These are phyloP conservation scores for Trifolium dubium DNA, from an alignment of 306 rosid genomes.

Conservation along the genomic window DNA sequence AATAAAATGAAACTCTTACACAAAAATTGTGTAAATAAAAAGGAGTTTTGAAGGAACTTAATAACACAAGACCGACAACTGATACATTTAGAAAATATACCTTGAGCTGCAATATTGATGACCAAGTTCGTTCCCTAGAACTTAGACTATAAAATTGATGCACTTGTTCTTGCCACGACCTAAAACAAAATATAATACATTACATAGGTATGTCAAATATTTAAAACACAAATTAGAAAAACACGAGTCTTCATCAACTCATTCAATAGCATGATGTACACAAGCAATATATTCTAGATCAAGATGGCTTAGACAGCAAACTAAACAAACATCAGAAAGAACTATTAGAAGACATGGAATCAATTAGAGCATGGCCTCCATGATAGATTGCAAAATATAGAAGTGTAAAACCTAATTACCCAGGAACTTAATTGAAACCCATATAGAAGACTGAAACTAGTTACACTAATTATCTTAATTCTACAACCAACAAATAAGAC, in stretches of 20 bases:
- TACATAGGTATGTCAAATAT: conserved; percentile 33
- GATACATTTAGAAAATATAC: conserved; percentile 47
- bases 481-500: conserved; percentile 43
- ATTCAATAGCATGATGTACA: conserved; percentile 4
- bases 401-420: conserved; percentile 28
- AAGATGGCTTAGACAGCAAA: conserved; percentile 10
- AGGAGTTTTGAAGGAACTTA: conserved; percentile 16
- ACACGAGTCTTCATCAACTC: conserved; percentile 5
- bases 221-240: conserved; percentile 20
- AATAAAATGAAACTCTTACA: conserved; percentile 10
- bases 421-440: conserved; percentile 30
- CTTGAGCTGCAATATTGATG: conserved; percentile 66
- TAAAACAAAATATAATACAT: conserved; percentile 46
- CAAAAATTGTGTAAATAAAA: conserved; percentile 20
- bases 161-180: conserved; percentile 83
- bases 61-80: conserved; percentile 4
- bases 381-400: conserved; percentile 14
- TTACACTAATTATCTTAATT: conserved; percentile 13
- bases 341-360: conserved; percentile 6
- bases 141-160: conserved; percentile 48
- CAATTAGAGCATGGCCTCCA: conserved; percentile 24
- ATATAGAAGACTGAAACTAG: conserved; percentile 17
- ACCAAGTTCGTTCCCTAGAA: conserved; percentile 64
- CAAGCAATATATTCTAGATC: conserved; percentile 36
- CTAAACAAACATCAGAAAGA: conserved; percentile 6